Base-by-base conservation (phyloP, 2,329 filamentous ascomycete species). In the Taxawa tesnikishii region DNA sequence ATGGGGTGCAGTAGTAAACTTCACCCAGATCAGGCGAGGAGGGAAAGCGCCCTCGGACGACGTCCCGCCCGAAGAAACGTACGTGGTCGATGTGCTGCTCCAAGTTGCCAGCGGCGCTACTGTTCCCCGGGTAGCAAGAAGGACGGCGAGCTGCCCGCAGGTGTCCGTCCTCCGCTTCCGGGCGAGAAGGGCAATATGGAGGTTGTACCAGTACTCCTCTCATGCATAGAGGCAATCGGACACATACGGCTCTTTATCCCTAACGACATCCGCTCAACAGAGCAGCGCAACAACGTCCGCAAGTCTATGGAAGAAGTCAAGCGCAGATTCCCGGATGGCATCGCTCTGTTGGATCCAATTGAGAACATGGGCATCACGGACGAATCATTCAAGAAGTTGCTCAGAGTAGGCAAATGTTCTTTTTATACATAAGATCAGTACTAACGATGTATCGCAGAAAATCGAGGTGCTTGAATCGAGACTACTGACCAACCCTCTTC, bases 321-420 rank as follows among this genome's bases (percentile, higher is more conserved):
- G 56, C 75, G 75, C 43, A 78, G 90, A 15, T 96, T 98, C 61
- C 85, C 87, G 1, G 90, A 98, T 50, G 90, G 90, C 3, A 64
- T 98, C 35, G 80, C 90, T 3, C 68, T 87, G 5, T 62, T 98
- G 12, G 90, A 98, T 48, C 90, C 90, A 0, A 79, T 98, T 24
- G 87, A 96, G 55, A 87, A 94, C 50, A 96, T 98, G 90, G 73
- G 75, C 16, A 96, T 98, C 48, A 79, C 69, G 4, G 90, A 96
- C 48, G 85, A 94, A 1, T 77, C 75, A 0, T 96, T 98, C 64
- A 94, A 92, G 66, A 84, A 85, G 53, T 72, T 94, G 4, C 70
- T 96, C 9, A 60, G 74, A 46, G 68, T 71, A 60, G 46, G 65
- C 48, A 15, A 4, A 13, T 15, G 2, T 5, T 9, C 2, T 15